Evolutionary conservation across 768 basidiomycete species (phyloP), one percentile per base, ranked within the genome.

Genomic region (Piloderma croceum): DNA sequence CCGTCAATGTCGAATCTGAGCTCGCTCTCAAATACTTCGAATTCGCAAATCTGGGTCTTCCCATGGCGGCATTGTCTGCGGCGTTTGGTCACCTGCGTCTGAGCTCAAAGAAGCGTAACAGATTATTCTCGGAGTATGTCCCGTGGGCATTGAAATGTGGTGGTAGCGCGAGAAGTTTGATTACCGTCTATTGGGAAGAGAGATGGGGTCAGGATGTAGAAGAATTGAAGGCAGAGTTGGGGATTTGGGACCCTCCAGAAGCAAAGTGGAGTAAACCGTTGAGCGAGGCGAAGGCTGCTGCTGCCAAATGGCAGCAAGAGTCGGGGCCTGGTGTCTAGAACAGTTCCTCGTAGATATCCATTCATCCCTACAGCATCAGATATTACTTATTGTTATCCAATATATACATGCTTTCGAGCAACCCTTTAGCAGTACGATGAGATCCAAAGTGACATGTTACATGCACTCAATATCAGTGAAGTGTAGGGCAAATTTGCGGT

Each of bases 111-210:
- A 74, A 84, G 37, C 67, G 81, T 17, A 57, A 64, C 17, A 60
- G 74, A 21, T 69, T 92, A 31, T 79, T 85, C 59, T 65, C 70
- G 9, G 90, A 96, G 57, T 96, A 87, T 59, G 77, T 92, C 7
- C 86, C 90, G 1, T 98, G 94, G 94, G 93, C 92, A 10, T 60
- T 96, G 45, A 77, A 77, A 48, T 90, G 84, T 43, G 96, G 93
- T 1, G 73, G 79, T 20, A 76, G 69, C 45, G 77, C 85, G 2
- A 71, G 69, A 51, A 85, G 82, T 54, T 60, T 98, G 44, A 85
- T 97, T 38, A 84, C 84, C 1, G 83, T 98, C 2, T 93, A 93
- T 54, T 98, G 96, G 94, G 96, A 98, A 63, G 74, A 90, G 61
- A 68, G 92, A 39, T 98, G 93, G 94, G 77, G 77, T 38, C 81